Evolutionary conservation across 2,329 filamentous ascomycete species (phyloP), one percentile per base, ranked within the genome.

Genomic region (Talaromyces sp.): DNA sequence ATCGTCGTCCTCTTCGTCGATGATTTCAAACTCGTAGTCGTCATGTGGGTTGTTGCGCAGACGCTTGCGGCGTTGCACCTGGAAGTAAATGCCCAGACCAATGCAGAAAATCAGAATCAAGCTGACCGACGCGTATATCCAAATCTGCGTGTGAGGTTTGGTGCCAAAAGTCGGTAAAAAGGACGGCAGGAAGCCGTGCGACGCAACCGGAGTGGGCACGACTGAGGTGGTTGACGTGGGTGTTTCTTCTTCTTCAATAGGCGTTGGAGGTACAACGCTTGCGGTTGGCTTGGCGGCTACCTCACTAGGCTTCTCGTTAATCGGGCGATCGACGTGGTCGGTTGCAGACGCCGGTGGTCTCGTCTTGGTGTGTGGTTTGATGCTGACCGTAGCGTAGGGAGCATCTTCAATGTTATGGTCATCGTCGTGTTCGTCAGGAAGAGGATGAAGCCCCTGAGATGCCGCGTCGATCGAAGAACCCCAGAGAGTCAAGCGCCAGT

Each of bases 401-500:
- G 79, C 76, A 29, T 86, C 85, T 65, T 84, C 77, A 66, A 89
- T 88, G 73, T 93, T 90, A 69, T 96, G 86, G 61, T 89, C 87
- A 70, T 98, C 91, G 64, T 97, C 93, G 52, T 91, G 80, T 55
- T 89, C 89, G 6, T 84, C 86, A 0, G 95, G 95, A 79, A 97
- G 84, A 8, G 95, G 93, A 17, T 96, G 84, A 4, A 89, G 81
- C 8, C 78, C 83, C 57, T 93, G 88, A 71, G 89, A 90, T 55
- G 82, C 80, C 38, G 86, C 83, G 71, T 98, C 90, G 66, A 91
- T 90, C 62, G 84, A 83, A 75, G 97, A 93, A 63, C 95, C 95
- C 91, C 92, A 99, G 3, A 99, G 84, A 72, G 93, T 96, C 61
- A 99, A 81, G 69, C 90, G 90, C 91, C 93, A 99, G 77, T 99